Percentiles rank a stretch among this genome's conserved stretches.
These are phyloP conservation scores for Chlorella sp. DNA, from an alignment of 139 green algal species.

Conservation along the genomic window DNA sequence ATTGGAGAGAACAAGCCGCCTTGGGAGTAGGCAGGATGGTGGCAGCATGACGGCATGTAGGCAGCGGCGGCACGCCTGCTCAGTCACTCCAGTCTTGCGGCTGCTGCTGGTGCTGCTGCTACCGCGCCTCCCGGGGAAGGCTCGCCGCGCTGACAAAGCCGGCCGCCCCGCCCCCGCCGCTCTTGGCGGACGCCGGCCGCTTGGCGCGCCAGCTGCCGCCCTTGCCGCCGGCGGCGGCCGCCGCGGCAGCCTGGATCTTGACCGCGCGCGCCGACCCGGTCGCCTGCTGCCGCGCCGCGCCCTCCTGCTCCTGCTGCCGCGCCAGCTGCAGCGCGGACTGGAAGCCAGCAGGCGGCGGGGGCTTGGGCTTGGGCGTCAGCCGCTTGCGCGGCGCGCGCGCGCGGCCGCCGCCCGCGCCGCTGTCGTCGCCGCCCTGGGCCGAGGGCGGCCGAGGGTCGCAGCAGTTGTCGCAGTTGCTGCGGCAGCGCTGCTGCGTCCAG, in stretches of 20 bases:
- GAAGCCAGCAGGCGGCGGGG: not conserved
- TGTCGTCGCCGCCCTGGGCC: too few species aligned
- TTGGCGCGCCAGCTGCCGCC: constrained; percentile 6
- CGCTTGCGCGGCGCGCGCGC: not conserved
- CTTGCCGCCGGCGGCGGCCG: too few species aligned
- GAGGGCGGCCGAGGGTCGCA: too few species aligned
- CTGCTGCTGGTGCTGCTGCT: not conserved
- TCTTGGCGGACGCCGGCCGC: too few species aligned
- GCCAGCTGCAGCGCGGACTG: not conserved
- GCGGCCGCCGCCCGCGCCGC: not conserved
- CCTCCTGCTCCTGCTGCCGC: not conserved
- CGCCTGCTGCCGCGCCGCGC: not conserved
- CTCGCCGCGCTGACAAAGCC: constrained; percentile 1
- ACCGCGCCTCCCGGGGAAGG: constrained; percentile 8
- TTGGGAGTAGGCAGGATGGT: too few species aligned
- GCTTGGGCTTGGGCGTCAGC: not conserved
- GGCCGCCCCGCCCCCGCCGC: not conserved
- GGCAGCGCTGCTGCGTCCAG: constrained; percentile 11
- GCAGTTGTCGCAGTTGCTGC: constrained; percentile 14
- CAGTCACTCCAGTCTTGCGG: too few species aligned
- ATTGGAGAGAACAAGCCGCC: too few species aligned
- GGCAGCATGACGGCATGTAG: too few species aligned
- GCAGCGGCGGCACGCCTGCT: too few species aligned
- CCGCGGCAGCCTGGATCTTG: constrained; percentile 19
- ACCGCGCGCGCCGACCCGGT: constrained; percentile 4